These are phyloP conservation scores for Glaciozyma antarctica DNA, from an alignment of 768 basidiomycete genomes.

Conservation along the genomic window DNA sequence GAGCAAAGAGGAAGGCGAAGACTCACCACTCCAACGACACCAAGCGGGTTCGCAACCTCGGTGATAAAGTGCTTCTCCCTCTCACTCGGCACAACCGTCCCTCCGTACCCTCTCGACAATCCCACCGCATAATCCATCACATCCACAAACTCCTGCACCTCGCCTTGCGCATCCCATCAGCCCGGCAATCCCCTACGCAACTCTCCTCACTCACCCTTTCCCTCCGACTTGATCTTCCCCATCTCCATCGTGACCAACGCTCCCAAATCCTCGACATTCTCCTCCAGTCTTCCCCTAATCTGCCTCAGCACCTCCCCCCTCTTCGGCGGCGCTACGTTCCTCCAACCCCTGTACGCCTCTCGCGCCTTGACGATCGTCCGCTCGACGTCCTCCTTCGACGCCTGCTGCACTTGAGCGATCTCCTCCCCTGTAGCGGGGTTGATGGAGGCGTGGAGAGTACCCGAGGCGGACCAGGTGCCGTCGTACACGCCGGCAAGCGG, in stretches of 20 bases:
- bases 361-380: constrained; percentile 57
- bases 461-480: constrained; percentile 64
- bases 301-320: constrained; percentile 82
- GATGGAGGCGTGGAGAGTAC: constrained; percentile 57
- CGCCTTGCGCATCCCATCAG: constrained; percentile 10
- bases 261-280: constrained; percentile 46
- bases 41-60: constrained; percentile 80
- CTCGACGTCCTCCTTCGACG: constrained; percentile 63
- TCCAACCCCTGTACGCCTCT: constrained; percentile 62
- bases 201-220: constrained; percentile 60
- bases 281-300: constrained; percentile 47
- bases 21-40: constrained; percentile 45
- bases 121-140: constrained; percentile 26
- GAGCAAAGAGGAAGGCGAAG: too few relatives aligned
- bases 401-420: constrained; percentile 51
- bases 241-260: constrained; percentile 63
- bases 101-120: constrained; percentile 24
- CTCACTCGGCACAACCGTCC: constrained; percentile 20
- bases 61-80: constrained; percentile 25
- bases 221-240: constrained; percentile 79
- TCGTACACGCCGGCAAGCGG: constrained; percentile 64
- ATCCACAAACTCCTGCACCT: constrained; percentile 34
- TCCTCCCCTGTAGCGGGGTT: constrained; percentile 85
- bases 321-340: constrained; percentile 72
- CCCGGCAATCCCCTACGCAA: constrained; percentile 1